Evolutionary conservation across 192 early-diverging fungal species (phyloP).

Genomic region (Backusella australiensis): DNA sequence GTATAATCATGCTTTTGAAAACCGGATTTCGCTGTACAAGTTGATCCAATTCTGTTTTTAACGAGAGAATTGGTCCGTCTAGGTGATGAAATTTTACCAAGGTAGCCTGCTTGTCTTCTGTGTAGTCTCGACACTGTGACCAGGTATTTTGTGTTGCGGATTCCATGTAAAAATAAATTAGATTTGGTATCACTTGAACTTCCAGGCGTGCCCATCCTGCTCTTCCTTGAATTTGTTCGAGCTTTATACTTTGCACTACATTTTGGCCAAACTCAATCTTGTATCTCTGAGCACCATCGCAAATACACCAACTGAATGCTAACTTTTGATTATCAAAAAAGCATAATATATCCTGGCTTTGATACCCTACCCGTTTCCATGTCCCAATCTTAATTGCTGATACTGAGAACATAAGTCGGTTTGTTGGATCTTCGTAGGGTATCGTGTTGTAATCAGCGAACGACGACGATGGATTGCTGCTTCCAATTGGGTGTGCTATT

Average conservation of each 20-base stretch:
- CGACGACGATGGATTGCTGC: background rate
- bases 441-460: background rate
- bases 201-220: slow-evolving; percentile 33
- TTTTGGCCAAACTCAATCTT: slow-evolving; percentile 44
- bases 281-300: slow-evolving; percentile 47
- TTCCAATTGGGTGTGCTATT: background rate
- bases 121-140: slow-evolving; percentile 63
- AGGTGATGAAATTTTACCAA: slow-evolving; percentile 43
- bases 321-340: slow-evolving; percentile 45
- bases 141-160: slow-evolving; percentile 29
- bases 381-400: slow-evolving; percentile 61
- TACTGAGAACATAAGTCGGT: slow-evolving; percentile 27
- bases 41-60: slow-evolving; percentile 18
- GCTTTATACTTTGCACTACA: slow-evolving; percentile 48
- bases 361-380: slow-evolving; percentile 60
- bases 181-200: slow-evolving; percentile 25
- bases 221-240: slow-evolving; percentile 36
- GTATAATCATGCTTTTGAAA: background rate
- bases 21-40: background rate
- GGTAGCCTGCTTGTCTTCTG: slow-evolving; percentile 58
- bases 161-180: slow-evolving; percentile 50
- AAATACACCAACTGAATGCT: slow-evolving; percentile 58
- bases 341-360: slow-evolving; percentile 48
- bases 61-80: slow-evolving; percentile 36
- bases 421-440: background rate